Percentiles rank a stretch among this genome's conserved stretches.
Conservation (phyloP, 768 basidiomycete genomes). For the Tylopilus rubrobrunneus region DNA sequence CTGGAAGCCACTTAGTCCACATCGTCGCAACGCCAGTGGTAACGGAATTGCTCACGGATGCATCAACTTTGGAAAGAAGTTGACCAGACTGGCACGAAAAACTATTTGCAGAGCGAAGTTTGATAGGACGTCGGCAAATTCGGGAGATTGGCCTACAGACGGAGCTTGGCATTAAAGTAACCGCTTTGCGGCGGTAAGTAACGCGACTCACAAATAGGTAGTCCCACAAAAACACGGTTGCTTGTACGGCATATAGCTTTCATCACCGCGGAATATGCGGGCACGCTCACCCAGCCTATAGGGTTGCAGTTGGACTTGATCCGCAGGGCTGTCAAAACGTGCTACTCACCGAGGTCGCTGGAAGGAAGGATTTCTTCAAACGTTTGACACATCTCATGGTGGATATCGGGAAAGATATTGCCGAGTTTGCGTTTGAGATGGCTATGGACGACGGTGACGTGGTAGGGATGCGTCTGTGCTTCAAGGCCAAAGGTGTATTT, state of each 20-base stretch:
- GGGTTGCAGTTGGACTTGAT: slow-evolving; percentile 4
- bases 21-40: slow-evolving; percentile 8
- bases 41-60: slow-evolving; percentile 29
- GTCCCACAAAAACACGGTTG: slow-evolving; percentile 41
- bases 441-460: slow-evolving; percentile 30
- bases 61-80: slow-evolving; percentile 32
- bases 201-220: slow-evolving; percentile 32
- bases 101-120: slow-evolving; percentile 34
- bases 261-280: slow-evolving; percentile 27
- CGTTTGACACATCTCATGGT: slow-evolving; percentile 31
- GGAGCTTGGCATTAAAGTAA: slow-evolving; percentile 2
- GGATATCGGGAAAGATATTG: slow-evolving; percentile 30
- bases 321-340: slow-evolving; percentile 4
- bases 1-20: slow-evolving; percentile 18
- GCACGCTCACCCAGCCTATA: slow-evolving; percentile 31
- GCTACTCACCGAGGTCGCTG: slow-evolving; percentile 16
- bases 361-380: slow-evolving; percentile 29
- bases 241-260: slow-evolving; percentile 34
- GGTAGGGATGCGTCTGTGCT: slow-evolving; percentile 33
- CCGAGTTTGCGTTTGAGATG: slow-evolving; percentile 35
- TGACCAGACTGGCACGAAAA: slow-evolving; percentile 30
- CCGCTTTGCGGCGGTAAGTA: not conserved
- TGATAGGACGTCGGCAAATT: slow-evolving; percentile 33
- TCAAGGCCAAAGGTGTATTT: slow-evolving; percentile 36
- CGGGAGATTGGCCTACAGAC: slow-evolving; percentile 32